Evolutionary conservation across 768 basidiomycete genomes (phyloP), one percentile per base, ranked within the genome.

Genomic region (Melanogaster broomeanus): DNA sequence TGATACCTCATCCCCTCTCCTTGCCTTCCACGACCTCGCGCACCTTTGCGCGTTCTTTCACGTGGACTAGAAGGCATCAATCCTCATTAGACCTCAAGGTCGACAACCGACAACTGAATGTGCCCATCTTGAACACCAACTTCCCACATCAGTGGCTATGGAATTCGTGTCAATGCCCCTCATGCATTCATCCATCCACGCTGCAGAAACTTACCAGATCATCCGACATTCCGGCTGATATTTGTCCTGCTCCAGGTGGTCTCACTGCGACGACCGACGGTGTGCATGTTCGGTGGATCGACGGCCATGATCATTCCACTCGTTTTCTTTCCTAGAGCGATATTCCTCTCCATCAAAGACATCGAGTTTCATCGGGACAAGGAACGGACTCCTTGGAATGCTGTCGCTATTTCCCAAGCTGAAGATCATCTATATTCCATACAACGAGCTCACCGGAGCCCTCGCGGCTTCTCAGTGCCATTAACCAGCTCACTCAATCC

Each of bases 61-160:
- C 48, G 9, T 35, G 19, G 18, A 12, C 35, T 25, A 53, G 51
- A 55, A 1, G n/a, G 6, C 30, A 18, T 28, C 24, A 11, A 19
- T 43, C 60, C 38, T 54, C 54, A 4, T 58, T 53, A 4, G 11
- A 30, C 42, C 10, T 57, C 44, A 45, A 16, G n/a, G 38, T 45
- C 28, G 64, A 66, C 33, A 45, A 44, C 3, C 5, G 33, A 31
- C 47, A 30, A 27, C 34, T 67, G 31, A 58, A 34, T n/a, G 45
- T 68, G 40, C 58, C 61, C 6, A 45, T 27, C 13, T 65, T 84
- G 11, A 70, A 72, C 18, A 58, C 75, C 24, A 63, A 69, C 10
- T 83, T 90, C 57, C 79, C 88, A 0, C 85, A 80, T 61, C 69
- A 83, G 48, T 94, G 91, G 85, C 79, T 98, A 10, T 84, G 93